Base-by-base conservation (phyloP, 2,329 filamentous ascomycete genomes). In the Microdochium trichocladiopsis region DNA sequence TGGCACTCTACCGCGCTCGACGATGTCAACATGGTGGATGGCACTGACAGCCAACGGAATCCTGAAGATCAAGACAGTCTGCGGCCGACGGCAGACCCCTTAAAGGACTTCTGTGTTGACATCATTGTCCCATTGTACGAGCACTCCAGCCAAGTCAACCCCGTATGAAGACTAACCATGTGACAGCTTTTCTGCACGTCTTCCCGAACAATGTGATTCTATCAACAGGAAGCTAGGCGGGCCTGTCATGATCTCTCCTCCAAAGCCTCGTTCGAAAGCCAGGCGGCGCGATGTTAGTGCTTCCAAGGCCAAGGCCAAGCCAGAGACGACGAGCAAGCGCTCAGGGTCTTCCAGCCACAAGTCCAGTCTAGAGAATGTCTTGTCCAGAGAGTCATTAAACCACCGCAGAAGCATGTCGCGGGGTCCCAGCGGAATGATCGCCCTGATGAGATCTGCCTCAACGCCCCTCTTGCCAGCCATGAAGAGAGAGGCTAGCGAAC, bases 171-270 rank as follows among this genome's bases (percentile, higher is more conserved):
- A 47, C 72, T 80, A 58, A 80, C 50, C 53, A 49, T 33, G 10
- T 2, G 25, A 31, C 55, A 87, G 83, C 69, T 94, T 90, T 64
- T 84, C 86, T 31, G 82, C 87, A 14, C 84, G 88, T 31, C 73
- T 92, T n/a, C 87, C 88, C 1, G 80, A 87, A 33, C 72, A 85
- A 14, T 90, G 87, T 60, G 78, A 84, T 48, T 74, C 77, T 4
- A 83, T 92, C 54, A 90, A 86, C 66, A 83, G 82, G 57, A 91
- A 91, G 64, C 76, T 93, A 4, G 88, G 89, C 16, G 88, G 88
- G 0, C 88, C 87, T 1, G 74, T 81, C 9, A 80, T 83, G 54
- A 70, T 80, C 22, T 77, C 84, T 3, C 69, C 76, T 8, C 66
- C 72, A 1, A 82, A 81, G 24, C 62, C 71, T 18, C 79, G 75